Evolutionary conservation across 1,284 basidiomycete genomes (phyloP), one percentile per base, ranked within the genome.

Genomic region (Cutaneotrichosporon curvatum): DNA sequence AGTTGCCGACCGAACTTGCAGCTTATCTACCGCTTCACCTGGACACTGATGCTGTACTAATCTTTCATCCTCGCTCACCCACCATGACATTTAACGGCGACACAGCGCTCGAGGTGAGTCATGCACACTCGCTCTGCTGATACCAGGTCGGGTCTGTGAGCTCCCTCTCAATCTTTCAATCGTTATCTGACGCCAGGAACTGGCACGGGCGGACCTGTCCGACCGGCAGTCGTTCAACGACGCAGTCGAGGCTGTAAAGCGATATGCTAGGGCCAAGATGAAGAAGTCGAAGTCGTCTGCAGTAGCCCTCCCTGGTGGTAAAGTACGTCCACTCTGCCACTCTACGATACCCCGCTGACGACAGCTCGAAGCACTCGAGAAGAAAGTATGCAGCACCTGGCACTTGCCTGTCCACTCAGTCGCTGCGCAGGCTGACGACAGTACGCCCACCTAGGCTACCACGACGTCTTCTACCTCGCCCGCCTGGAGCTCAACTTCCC

Each of bases 381-480:
- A 25, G n/a, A 38, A 39, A 20, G 36, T 48, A 15, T 22, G 45
- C 30, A 25, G 2, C 33, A 28, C 8, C 35, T 9, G 21, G 16
- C n/a, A 11, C 25, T 14, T 4, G 20, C 25, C 2, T 23, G 7
- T 23, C 9, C 30, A 19, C 22, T 37, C 9, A 20, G n/a, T 20
- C 23, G 16, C 35, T 37, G 15, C 18, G 32, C 40, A 23, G 31
- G 31, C 22, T 23, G 32, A 47, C 31, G 12, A 33, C 43, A 59
- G 55, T 62, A 60, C 30, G 57, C 54, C 1, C 47, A 40, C 10
- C 47, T 51, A 11, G 60, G 60, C 4, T 60, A 47, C 37, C 56
- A 58, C 35, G 60, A 62, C 43, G 47, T 60, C 19, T 62, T 62
- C 51, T 62, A 62, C 42, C 40, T 62, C 5, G 43, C 47, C 14